Conservation (phyloP, 768 basidiomycete species). For the Atractiella rhizophila region DNA sequence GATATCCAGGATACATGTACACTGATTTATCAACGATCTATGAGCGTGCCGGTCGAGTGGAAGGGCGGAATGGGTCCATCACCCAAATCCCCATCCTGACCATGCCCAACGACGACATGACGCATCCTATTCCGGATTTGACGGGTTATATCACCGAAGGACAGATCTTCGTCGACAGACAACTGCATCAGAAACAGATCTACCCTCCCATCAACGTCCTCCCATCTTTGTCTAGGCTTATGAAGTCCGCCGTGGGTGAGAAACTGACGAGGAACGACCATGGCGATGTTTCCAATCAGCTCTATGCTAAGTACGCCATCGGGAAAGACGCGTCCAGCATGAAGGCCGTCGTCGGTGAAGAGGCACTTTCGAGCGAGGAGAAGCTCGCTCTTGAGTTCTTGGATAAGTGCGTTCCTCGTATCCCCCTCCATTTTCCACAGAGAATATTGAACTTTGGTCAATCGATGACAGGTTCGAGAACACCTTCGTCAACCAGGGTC, state of each 20-base stretch:
- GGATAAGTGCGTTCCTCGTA: constrained; percentile 31
- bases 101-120: constrained; percentile 99
- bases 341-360: constrained; percentile 99
- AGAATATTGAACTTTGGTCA: too few relatives aligned
- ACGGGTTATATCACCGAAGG: constrained; percentile 99
- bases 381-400: constrained; percentile 92
- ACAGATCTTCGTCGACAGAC: constrained; percentile 94
- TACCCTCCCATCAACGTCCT: constrained; percentile 99
- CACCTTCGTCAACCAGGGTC: constrained; percentile 87
- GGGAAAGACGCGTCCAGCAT: constrained; percentile 47
- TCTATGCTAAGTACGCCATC: constrained; percentile 22
- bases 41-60: constrained; percentile 91
- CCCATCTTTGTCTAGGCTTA: constrained; percentile 89
- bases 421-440: too few relatives aligned
- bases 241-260: constrained; percentile 99
- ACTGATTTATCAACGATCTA: constrained; percentile 98
- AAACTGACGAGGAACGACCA: constrained; percentile 93
- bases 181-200: constrained; percentile 78
- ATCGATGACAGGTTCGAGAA: constrained; percentile 41
- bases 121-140: constrained; percentile 62
- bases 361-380: constrained; percentile 80
- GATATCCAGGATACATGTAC: constrained; percentile 53
- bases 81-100: constrained; percentile 98
- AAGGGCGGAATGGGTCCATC: constrained; percentile 95
- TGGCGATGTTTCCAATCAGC: constrained; percentile 94